Evolutionary conservation across 805 yeast species (phyloP).

Genomic region (Lachancea lanzarotensis): DNA sequence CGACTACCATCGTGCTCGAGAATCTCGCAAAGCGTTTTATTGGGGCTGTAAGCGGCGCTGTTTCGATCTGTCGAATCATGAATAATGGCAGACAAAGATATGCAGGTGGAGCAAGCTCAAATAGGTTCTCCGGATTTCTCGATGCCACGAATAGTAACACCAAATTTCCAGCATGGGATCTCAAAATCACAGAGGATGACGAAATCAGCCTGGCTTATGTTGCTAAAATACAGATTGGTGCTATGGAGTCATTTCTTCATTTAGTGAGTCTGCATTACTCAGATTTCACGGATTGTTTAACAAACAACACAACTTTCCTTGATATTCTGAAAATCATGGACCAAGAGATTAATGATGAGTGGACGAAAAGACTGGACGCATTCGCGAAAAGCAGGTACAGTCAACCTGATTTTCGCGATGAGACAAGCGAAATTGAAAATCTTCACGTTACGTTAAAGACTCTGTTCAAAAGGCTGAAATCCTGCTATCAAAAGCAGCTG

Average conservation of each 20-base stretch:
- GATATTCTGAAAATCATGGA: slow-evolving; percentile 63
- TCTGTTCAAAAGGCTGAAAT: slow-evolving; percentile 60
- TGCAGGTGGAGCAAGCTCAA: slow-evolving; percentile 32
- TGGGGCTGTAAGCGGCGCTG: slow-evolving; percentile 58
- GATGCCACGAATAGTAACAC: slow-evolving; percentile 28
- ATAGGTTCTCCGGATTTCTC: slow-evolving; percentile 19
- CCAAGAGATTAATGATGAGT: slow-evolving; percentile 49
- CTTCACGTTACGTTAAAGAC: slow-evolving; percentile 30
- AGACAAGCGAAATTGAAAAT: slow-evolving; percentile 23
- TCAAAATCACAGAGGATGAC: slow-evolving; percentile 33
- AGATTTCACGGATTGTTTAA: slow-evolving; percentile 65
- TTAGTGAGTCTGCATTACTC: slow-evolving; percentile 66
- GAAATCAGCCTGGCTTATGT: slow-evolving; percentile 60
- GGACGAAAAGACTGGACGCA: slow-evolving; percentile 37
- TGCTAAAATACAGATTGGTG: slow-evolving; percentile 74
- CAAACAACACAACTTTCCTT: slow-evolving; percentile 52
- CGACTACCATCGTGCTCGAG: slow-evolving; percentile 47
- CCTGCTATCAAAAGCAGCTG: slow-evolving; percentile 59
- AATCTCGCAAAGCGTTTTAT: slow-evolving; percentile 49
- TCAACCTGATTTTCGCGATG: slow-evolving; percentile 9
- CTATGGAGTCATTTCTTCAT: slow-evolving; percentile 66
- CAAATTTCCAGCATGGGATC: slow-evolving; percentile 56
- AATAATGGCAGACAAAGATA: slow-evolving; percentile 15
- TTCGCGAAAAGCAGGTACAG: slow-evolving; percentile 29
- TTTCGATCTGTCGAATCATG: slow-evolving; percentile 39